Base-by-base conservation (phyloP, 2,329 filamentous ascomycete genomes). In the Chrysosporium queenslandicum region DNA sequence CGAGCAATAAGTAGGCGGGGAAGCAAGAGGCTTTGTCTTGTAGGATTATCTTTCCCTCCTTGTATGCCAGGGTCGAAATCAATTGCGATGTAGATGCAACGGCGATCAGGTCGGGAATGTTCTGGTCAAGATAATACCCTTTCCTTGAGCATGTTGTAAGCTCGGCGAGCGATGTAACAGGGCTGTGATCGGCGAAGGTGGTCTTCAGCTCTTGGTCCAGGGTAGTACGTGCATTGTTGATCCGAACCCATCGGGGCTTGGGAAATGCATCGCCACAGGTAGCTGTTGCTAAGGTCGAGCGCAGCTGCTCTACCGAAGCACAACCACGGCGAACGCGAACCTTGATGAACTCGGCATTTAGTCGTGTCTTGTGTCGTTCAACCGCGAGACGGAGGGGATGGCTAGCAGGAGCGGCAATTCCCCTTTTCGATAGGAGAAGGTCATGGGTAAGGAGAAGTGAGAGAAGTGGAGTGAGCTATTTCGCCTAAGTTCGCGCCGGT, bases 1-100 rank as follows among this genome's bases (percentile, higher is more conserved):
- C 71, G 48, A 94, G 77, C 0, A 98, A 74, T 2, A 98, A 74
- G 64, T 92, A 92, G 0, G 91, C 92, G 0, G 92, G 92, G 63
- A 98, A 96, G 64, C 92, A 98, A 0, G 90, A 96, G 0, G 92
- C 91, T 68, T 96, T 97, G 64, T 97, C 92, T 66, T 98, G 92
- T 21, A 97, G 73, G 55, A 97, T 95, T 50, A 97, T 80, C 43
- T 82, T 78, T 1, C 91, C 91, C 1, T 77, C 73, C 12, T 73
- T 77, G 67, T 97, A 97, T 0, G 88, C 85, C 12, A 77, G 69
- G 6, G 81, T 83, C 56, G 82, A 85, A 18, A 81, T 83, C 40
- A 96, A 74, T 62, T 94, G 86, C 34, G 78, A 75, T 1, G 78
- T 76, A 0, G 85, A 80, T 2, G 87, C 82, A 1, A 95, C 72